Evolutionary conservation across 805 yeast genomes (phyloP), one percentile per base, ranked within the genome.

Genomic region (Candida silvatica): DNA sequence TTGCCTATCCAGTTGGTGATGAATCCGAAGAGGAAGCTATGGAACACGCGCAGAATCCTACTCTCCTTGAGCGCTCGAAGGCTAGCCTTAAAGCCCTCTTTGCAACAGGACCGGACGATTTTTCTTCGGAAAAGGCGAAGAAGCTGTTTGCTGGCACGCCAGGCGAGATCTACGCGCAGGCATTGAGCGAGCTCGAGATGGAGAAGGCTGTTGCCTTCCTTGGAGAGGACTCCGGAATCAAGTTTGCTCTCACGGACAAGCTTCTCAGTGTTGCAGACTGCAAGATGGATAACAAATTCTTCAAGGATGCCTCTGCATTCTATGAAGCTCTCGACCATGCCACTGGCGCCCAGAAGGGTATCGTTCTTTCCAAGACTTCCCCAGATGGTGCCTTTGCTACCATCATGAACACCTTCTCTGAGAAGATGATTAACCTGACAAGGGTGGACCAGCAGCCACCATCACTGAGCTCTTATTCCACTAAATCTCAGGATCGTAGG

Each of bases 401-500:
- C 2, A 49, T 86, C 12, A 50, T 85, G 29, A 77, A 79, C 35
- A 49, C 74, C 23, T 44, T 80, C 14, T 69, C 77, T 3, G 52
- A 59, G 5, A 48, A 56, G 4, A 50, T 55, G 12, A 42, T 77
- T 4, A 51, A 57, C 7, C 42, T 79, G 3, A 65, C 66, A 4
- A 64, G 80, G 30, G 65, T 82, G 17, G 84, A 82, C 44, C 69
- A 69, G 35, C 57, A 67, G 7, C 65, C 72, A 38, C 65, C 61
- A 12, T 54, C 56, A 16, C 52, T 68, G n/a, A 64, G 67, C 24
- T 79, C 84, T 9, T 88, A 87, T 51, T 80, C 80, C 27, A 81
- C 95, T 1, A 69, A 95, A 41, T 63, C 74, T 15, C 70, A 83
- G 27, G 94, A 84, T 41, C 73, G 79, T 43, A 74, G 67, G 28